Percentiles rank a stretch among this genome's conserved stretches.
These are phyloP conservation scores for Breynia disticha DNA, from an alignment of 441 rosid genomes.

Conservation along the genomic window DNA sequence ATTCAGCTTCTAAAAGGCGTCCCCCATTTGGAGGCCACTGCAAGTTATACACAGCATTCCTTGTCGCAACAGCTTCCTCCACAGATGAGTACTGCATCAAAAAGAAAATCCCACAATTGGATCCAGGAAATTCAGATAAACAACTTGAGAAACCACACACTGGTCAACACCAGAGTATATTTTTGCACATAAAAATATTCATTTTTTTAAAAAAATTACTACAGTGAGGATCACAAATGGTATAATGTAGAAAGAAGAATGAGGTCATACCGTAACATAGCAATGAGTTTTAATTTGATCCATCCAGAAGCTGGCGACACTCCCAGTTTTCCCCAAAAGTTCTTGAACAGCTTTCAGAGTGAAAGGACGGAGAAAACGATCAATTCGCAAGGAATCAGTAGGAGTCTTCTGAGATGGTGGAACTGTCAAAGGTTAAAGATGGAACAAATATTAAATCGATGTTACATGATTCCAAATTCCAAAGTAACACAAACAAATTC, in stretches of 20 bases:
- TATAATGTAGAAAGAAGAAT: slow-evolving; percentile 4
- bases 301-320: slow-evolving; percentile 84
- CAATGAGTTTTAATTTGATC: slow-evolving; percentile 96
- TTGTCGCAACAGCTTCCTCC: slow-evolving; percentile 75
- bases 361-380: slow-evolving; percentile 84
- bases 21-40: slow-evolving; percentile 98
- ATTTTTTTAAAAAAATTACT: no score
- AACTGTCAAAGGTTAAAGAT: slow-evolving; percentile 36
- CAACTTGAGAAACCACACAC: no score
- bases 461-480: not conserved
- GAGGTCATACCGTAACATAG: slow-evolving; percentile 62
- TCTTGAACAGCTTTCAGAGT: slow-evolving; percentile 96
- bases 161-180: no score
- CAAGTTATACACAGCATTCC: slow-evolving; percentile 82
- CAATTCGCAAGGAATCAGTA: slow-evolving; percentile 73
- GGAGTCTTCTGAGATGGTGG: slow-evolving; percentile 73
- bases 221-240: not conserved
- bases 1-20: slow-evolving; percentile 65
- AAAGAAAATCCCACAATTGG: slow-evolving; percentile 3
- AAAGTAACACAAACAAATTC: not conserved
- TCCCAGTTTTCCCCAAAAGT: slow-evolving; percentile 82
- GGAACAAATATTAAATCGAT: not conserved
- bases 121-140: no score
- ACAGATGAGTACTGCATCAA: slow-evolving; percentile 65
- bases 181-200: no score